Evolutionary conservation across 306 rosid genomes (phyloP).

Genomic region (Rosa rugosa): DNA sequence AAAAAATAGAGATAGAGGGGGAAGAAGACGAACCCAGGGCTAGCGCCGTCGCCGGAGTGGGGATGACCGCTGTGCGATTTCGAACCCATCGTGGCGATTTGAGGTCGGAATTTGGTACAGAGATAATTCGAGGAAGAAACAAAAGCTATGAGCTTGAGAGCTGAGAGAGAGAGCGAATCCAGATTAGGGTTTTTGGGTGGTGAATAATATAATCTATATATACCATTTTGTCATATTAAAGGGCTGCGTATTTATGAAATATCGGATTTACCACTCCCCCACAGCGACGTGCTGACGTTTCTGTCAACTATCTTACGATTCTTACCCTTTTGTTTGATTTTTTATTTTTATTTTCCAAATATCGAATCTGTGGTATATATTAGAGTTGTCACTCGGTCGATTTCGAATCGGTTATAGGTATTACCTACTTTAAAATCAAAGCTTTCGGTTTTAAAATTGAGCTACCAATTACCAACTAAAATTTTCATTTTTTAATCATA

Average conservation of each 20-base stretch:
- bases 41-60: constrained; percentile 79
- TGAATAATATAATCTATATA: not conserved
- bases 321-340: not conserved
- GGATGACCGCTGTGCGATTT: constrained; percentile 58
- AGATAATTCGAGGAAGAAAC: not conserved
- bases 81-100: constrained; percentile 49
- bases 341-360: too few species aligned
- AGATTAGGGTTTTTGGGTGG: constrained; percentile 26
- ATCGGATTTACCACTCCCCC: not conserved
- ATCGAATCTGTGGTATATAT: too few species aligned
- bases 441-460: too few species aligned
- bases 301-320: not conserved
- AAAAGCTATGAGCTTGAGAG: not conserved
- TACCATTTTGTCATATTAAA: not conserved
- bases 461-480: too few species aligned
- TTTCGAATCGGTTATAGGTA: too few species aligned
- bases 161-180: not conserved
- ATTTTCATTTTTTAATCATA: too few species aligned
- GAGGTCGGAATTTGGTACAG: not conserved
- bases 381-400: too few species aligned
- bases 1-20: not conserved
- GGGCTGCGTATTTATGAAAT: not conserved
- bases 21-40: constrained; percentile 65
- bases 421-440: too few species aligned
- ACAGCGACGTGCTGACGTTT: not conserved